These are phyloP conservation scores for Saccharomyces hybrid DNA, from an alignment of 1,139 yeast species.

Conservation along the genomic window DNA sequence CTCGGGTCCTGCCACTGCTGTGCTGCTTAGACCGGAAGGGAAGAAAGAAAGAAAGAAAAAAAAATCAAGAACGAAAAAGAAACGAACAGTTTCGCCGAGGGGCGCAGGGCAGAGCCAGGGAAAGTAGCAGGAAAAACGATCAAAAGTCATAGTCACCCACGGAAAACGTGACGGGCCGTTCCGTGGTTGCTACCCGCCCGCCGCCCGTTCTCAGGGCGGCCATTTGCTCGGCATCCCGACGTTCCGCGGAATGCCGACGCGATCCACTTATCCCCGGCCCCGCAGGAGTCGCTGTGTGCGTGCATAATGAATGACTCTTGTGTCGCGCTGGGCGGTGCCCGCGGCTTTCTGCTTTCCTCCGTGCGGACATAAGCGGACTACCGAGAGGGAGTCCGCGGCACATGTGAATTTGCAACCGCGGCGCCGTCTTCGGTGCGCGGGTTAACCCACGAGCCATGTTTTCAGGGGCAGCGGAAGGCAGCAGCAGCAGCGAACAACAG, in stretches of 20 bases:
- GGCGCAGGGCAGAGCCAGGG: neutral
- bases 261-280: neutral
- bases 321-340: neutral
- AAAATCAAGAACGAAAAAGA: neutral
- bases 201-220: neutral
- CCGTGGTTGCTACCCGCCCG: neutral
- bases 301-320: slow-evolving; percentile 1
- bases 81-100: neutral
- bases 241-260: neutral
- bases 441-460: neutral
- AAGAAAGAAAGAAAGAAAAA: neutral
- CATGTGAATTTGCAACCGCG: neutral
- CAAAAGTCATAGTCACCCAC: slow-evolving; percentile 1
- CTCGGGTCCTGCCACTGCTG: neutral
- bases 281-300: neutral
- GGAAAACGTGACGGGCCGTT: neutral
- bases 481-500: too few relatives aligned
- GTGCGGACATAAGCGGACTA: neutral
- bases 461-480: neutral
- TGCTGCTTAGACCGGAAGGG: neutral
- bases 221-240: neutral
- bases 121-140: neutral
- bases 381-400: neutral
- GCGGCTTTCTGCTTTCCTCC: neutral
- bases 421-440: neutral